Base-by-base conservation (phyloP, 73 alveolate species). In the Paramecium octaurelia region DNA sequence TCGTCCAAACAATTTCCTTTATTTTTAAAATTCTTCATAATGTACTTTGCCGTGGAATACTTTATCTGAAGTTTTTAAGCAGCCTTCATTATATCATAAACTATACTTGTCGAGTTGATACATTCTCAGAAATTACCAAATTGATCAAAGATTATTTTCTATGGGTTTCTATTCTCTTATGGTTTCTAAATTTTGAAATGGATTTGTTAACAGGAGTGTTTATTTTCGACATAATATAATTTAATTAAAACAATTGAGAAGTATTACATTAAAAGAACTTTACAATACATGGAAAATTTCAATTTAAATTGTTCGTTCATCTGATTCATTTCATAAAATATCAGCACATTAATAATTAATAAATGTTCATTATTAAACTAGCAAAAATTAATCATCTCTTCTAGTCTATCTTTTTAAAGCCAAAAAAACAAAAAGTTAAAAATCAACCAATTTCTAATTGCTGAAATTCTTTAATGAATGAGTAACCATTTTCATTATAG, bases 1-100 rank as follows among this genome's bases (percentile, higher is more conserved):
- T 64, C 84, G 21, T 31, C 42, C 46, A 64, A 23, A 64, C 84
- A 64, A 34, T 23, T 64, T 34, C 88, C 88, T 42, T 75, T 75
- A 38, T 34, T 42, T 75, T 42, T 75, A 42, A 75, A 75, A 38
- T 75, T 75, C 60, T 75, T 75, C 88, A 75, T 38, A 75, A 75
- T 75, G n/a, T 38, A 35, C 88, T 75, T 75, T 12, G 88, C 88
- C 20, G 88, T 75, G 18, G 88, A 75, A 38, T 38, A 38, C 88
- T 75, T 75, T 75, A 75, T 75, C 10, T 12, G 16, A 21, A 38
- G 88, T 34, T 75, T 75, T 75, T 75, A 23, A 2, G 88, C 88
- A 75, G 88, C 88, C 88, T 75, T 35, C n/a, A 16, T 4, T 38
- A 21, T 38, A 42, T 29, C 35, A 34, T 31, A 64, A 6, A 3